These are phyloP conservation scores for Trichoderma hamatum DNA, from an alignment of 2,329 filamentous ascomycete species.

Conservation along the genomic window DNA sequence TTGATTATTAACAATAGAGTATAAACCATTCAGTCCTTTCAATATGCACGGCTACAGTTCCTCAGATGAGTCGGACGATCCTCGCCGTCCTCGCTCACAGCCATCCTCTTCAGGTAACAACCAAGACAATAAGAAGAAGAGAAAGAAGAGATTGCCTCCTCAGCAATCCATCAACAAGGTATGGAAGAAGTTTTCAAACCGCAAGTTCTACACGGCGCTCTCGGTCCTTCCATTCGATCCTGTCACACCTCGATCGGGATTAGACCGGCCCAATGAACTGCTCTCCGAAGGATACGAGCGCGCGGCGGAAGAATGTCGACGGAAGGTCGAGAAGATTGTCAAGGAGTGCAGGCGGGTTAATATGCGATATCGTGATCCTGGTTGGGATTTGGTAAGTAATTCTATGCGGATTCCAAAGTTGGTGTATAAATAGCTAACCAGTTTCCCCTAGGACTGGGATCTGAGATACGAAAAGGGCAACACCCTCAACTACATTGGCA, in stretches of 20 bases:
- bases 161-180: conserved; percentile 69
- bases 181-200: conserved; percentile 63
- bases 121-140: conserved; percentile 56
- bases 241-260: conserved; percentile 53
- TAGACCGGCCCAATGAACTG: conserved; percentile 61
- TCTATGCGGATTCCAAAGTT: not conserved
- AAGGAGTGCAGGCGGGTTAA: conserved; percentile 73
- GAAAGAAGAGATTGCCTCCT: conserved; percentile 61
- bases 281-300: conserved; percentile 64
- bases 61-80: conserved; percentile 54
- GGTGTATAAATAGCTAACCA: conserved; percentile 25
- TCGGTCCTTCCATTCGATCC: conserved; percentile 67
- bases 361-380: conserved; percentile 74
- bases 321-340: conserved; percentile 64
- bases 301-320: conserved; percentile 64
- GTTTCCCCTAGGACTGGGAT: conserved; percentile 59
- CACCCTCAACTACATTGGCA: conserved; percentile 57
- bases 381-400: conserved; percentile 58
- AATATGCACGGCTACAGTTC: conserved; percentile 53
- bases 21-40: conserved; percentile 6
- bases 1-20: conserved; percentile 1
- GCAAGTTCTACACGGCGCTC: conserved; percentile 66
- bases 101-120: conserved; percentile 40
- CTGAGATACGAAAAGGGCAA: conserved; percentile 66
- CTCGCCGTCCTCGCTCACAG: conserved; percentile 42